phyloP scores from a whole-genome alignment of 495 filamentous ascomycete species.

The Pyronema omphalodes region DNA sequence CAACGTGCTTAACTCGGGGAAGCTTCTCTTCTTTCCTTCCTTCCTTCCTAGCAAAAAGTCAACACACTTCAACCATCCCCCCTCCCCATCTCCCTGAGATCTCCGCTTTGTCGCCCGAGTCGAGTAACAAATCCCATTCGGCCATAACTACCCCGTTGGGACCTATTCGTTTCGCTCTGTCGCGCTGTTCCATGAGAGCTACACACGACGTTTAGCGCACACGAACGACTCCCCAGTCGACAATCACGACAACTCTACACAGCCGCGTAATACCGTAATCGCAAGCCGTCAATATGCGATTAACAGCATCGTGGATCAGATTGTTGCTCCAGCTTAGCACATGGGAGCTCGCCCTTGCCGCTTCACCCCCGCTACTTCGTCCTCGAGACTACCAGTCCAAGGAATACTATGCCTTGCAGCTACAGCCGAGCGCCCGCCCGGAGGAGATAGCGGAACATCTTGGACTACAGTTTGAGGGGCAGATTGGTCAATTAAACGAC shows the following conservation, averaged over 20 bases:
- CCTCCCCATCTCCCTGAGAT: too few relatives aligned
- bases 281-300: not conserved
- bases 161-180: not conserved
- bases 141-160: not conserved
- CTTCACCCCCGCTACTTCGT: slow-evolving; percentile 23
- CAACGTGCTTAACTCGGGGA: too few relatives aligned
- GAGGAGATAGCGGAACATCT: slow-evolving; percentile 51
- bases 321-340: not conserved
- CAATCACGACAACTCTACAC: not conserved
- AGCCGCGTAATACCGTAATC: not conserved
- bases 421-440: slow-evolving; percentile 46
- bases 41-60: too few relatives aligned
- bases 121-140: too few relatives aligned
- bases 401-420: slow-evolving; percentile 82
- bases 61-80: too few relatives aligned
- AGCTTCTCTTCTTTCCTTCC: too few relatives aligned
- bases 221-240: not conserved
- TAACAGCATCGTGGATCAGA: not conserved
- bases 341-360: slow-evolving; percentile 22
- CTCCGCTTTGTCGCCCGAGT: too few relatives aligned
- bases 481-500: slow-evolving; percentile 56
- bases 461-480: slow-evolving; percentile 66
- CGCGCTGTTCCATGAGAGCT: not conserved
- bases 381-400: slow-evolving; percentile 30
- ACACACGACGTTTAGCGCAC: not conserved